Base-by-base conservation (phyloP, 306 rosid species). In the Gastrolobium villosum region DNA sequence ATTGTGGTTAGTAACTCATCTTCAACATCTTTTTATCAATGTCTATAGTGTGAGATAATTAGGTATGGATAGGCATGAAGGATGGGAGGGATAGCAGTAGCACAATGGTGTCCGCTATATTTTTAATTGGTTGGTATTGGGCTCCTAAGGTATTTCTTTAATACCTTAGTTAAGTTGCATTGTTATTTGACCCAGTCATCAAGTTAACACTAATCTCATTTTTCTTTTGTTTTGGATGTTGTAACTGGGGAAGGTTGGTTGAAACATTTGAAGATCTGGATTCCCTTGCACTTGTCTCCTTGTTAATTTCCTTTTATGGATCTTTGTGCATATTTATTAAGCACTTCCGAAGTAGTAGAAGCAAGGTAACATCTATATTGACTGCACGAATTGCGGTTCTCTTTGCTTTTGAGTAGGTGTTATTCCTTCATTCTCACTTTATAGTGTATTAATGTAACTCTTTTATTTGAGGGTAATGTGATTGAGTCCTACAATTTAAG, bases 11-110 rank as follows among this genome's bases (percentile, higher is more conserved):
- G 26, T 37, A 31, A 77, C 50, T 41, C 40, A 4, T 15, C 59
- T 8, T 34, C 36, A 44, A 10, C 82, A 81, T 60, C 44, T 48
- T 76, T 67, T 36, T 60, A 44, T 80, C 50, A 72, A 8, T 5
- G 43, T 81, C 13, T 48, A 15, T 5, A 28, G 14, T 49, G 39
- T 10, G 74, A 45, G 26, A 20, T 20, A 20, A 32, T 39, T 66
- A 81, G 72, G 36, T 31, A 7, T 52, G 26, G 26, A 20, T 20
- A 49, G 2, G 7, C 54, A 72, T 41, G 20, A 76, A 76, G 72
- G 20, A 61, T 52, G 55, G 28, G 77, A 57, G 39, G 46, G 78
- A 43, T 14, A 44, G 57, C 30, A 36, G 30, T 20, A 20, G 26
- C 26, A 20, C 26, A 20, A n/a, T 6, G 63, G 7, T 34, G 40